Evolutionary conservation across 2,329 filamentous ascomycete genomes (phyloP).

Genomic region (Calonectria pauciramosa): DNA sequence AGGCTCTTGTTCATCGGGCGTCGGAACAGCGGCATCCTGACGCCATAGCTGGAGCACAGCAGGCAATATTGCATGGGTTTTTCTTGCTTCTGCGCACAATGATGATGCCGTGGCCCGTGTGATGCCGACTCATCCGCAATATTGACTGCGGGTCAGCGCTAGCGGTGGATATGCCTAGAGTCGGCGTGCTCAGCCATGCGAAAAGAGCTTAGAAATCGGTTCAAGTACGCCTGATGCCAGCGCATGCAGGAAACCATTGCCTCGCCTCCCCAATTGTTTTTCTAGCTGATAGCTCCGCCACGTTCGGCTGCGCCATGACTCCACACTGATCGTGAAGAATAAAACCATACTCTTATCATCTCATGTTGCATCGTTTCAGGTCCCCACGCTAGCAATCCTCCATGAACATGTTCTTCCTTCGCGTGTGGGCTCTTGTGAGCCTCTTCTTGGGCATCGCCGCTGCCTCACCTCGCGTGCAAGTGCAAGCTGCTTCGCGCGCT

Average conservation of each 20-base stretch:
- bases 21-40: background rate
- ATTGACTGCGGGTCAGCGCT: background rate
- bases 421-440: slow-evolving; percentile 26
- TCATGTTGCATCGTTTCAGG: background rate
- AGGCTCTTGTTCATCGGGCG: background rate
- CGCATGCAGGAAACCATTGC: background rate
- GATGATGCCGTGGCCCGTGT: background rate
- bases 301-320: background rate
- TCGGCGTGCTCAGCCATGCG: background rate
- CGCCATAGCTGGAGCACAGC: background rate
- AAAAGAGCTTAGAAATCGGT: background rate
- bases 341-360: background rate
- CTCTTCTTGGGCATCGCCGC: slow-evolving; percentile 33
- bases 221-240: background rate
- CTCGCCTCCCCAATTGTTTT: too few species aligned
- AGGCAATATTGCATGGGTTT: background rate
- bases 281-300: background rate
- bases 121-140: background rate
- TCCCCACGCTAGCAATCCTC: background rate
- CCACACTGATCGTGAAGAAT: background rate
- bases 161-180: background rate
- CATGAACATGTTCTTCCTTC: slow-evolving; percentile 32
- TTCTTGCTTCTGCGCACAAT: background rate
- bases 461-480: slow-evolving; percentile 21
- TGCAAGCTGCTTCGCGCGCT: slow-evolving; percentile 6